Evolutionary conservation across 2,329 filamentous ascomycete species (phyloP).

Genomic region (Sclerotinia subarctica): DNA sequence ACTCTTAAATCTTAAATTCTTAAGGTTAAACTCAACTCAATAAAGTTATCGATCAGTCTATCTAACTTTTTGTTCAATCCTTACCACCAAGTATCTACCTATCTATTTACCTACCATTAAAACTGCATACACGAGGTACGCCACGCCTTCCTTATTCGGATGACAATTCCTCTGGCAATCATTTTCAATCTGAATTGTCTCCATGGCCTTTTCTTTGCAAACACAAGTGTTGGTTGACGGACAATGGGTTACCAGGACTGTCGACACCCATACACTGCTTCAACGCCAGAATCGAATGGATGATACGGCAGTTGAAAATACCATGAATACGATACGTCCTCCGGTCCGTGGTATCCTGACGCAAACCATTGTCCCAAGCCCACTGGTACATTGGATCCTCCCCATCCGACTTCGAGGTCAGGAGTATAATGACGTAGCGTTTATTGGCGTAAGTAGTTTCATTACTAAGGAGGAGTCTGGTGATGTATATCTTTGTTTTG

Average conservation of each 20-base stretch:
- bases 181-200: conserved; percentile 15
- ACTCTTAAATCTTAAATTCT: not conserved
- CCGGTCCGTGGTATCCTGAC: conserved; percentile 71
- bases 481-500: not conserved
- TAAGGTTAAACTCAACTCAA: not conserved
- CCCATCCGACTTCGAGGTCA: conserved; percentile 73
- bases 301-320: conserved; percentile 38
- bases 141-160: conserved; percentile 4
- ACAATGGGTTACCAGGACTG: conserved; percentile 38
- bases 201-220: conserved; percentile 33
- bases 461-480: not conserved
- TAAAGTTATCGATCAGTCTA: not conserved
- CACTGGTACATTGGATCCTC: conserved; percentile 71
- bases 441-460: conserved; percentile 69
- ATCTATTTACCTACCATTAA: not conserved
- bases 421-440: conserved; percentile 75
- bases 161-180: not conserved
- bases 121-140: conserved; percentile 14
- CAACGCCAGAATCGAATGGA: conserved; percentile 38
- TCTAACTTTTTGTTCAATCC: not conserved
- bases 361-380: conserved; percentile 72
- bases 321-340: conserved; percentile 38
- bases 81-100: not conserved
- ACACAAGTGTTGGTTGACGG: conserved; percentile 38
- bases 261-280: conserved; percentile 45